Percentiles rank a stretch among this genome's conserved stretches.
Conservation (phyloP, 192 early-diverging fungal genomes). For the Coemansia sp. region DNA sequence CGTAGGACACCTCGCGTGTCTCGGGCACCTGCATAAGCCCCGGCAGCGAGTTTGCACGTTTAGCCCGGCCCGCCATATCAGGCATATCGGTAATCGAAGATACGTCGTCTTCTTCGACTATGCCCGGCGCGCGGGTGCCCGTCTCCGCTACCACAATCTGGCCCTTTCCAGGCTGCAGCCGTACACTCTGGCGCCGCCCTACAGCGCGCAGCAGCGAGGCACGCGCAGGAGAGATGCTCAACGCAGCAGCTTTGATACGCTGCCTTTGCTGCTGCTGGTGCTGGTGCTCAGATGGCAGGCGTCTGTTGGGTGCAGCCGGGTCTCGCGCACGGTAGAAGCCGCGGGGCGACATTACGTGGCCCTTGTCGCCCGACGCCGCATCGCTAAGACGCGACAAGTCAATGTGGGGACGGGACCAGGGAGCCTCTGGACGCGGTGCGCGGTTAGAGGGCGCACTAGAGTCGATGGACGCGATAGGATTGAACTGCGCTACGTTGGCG, state of each 20-base stretch:
- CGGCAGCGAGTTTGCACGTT: conserved; percentile 49
- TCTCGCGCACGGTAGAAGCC: conserved; percentile 49
- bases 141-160: conserved; percentile 43
- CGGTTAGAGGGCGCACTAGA: background rate
- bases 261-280: background rate
- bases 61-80: conserved; percentile 30
- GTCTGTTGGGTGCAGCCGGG: conserved; percentile 44
- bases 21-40: conserved; percentile 47
- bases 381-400: conserved; percentile 22
- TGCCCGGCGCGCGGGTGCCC: conserved; percentile 9
- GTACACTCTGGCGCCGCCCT: conserved; percentile 49
- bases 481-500: conserved; percentile 23
- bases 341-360: conserved; percentile 26
- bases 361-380: background rate
- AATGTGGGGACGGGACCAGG: conserved; percentile 3
- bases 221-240: conserved; percentile 42
- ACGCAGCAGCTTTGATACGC: too few relatives aligned
- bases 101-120: too few relatives aligned
- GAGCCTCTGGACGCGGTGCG: conserved; percentile 4
- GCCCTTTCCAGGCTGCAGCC: conserved; percentile 48
- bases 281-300: conserved; percentile 12
- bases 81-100: conserved; percentile 12
- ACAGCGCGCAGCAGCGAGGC: conserved; percentile 48
- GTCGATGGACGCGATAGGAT: background rate
- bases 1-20: conserved; percentile 49